These are phyloP conservation scores for Paraphaeosphaeria sporulosa DNA, from an alignment of 2,329 filamentous ascomycete genomes.

Conservation along the genomic window DNA sequence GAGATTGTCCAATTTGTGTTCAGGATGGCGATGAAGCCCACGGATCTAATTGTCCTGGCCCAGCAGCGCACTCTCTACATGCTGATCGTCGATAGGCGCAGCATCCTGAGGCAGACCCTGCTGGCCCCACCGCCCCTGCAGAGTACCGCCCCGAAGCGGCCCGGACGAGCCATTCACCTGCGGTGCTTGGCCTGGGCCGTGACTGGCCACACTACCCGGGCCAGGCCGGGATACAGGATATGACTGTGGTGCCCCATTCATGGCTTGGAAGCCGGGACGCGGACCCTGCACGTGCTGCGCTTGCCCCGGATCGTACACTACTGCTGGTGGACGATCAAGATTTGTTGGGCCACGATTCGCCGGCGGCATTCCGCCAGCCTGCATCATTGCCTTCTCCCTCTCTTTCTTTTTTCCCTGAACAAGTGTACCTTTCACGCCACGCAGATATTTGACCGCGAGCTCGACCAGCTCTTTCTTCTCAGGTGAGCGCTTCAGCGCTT, in stretches of 20 bases:
- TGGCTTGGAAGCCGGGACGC: not conserved
- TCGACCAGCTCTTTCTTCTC: constrained; percentile 63
- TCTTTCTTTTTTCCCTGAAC: constrained; percentile 60
- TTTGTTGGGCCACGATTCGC: not conserved
- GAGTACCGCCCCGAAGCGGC: not conserved
- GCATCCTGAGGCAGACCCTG: not conserved
- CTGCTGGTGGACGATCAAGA: not conserved
- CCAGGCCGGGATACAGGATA: not conserved
- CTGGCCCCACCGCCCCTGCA: not conserved
- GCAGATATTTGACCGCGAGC: constrained; percentile 64
- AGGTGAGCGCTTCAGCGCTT: constrained; percentile 65
- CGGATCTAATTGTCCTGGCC: constrained; percentile 10
- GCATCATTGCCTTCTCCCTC: constrained; percentile 35
- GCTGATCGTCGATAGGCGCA: constrained; percentile 28
- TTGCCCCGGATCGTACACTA: not conserved
- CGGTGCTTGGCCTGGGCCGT: constrained; percentile 2
- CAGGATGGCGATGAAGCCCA: not conserved
- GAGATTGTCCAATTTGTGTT: not conserved
- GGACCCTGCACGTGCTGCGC: not conserved
- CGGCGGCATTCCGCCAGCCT: not conserved
- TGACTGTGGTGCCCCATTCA: not conserved
- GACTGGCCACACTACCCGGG: constrained; percentile 18
- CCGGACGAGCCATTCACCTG: not conserved
- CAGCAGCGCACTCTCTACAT: constrained; percentile 38
- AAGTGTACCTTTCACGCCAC: constrained; percentile 63